Evolutionary conservation across 768 basidiomycete genomes (phyloP), one percentile per base, ranked within the genome.

Genomic region (Tylopilus balloui): DNA sequence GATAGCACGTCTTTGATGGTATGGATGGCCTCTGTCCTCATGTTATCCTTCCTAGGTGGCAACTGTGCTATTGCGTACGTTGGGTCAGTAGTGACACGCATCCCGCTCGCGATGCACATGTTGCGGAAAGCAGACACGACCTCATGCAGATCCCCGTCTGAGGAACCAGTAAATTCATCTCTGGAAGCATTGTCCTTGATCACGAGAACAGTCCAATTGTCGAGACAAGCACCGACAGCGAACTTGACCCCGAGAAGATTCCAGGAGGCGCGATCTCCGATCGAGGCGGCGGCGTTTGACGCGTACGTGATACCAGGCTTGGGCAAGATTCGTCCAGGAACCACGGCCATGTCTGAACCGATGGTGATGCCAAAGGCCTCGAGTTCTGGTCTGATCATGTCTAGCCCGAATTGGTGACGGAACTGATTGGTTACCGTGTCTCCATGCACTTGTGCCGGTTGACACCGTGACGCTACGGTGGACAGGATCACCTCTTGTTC

Each of bases 241-340:
- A 45, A 45, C 44, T 36, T 25, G 24, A 36, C 34, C 9, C 44
- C 34, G 15, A 45, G 8, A 5, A 45, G 44, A 45, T 45, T 45
- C 44, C 44, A 45, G 36, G 17, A 25, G 17, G 34, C 44, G 1
- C 14, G 44, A 25, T 45, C 24, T 3, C 13, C 3, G 23, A 36
- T 21, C 24, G 24, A 35, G 13, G 24, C n/a, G 5, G 24, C 1
- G 7, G 9, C 13, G 6, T 6, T 34, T 8, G 44, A 45, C 6
- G 44, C 44, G 11, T 45, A 45, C 3, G 24, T 19, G 24, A 45
- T 27, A 27, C 23, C 17, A 27, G 44, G 44, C 14, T 23, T 35
- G 5, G 44, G 11, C n/a, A 45, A 17, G n/a, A 45, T 45, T 12
- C 34, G 44, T 12, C 34, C 44, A 3, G 44, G 34, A 27, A 45